Evolutionary conservation across 2,329 filamentous ascomycete genomes (phyloP), one percentile per base, ranked within the genome.

Genomic region (Xylaria polymorpha): DNA sequence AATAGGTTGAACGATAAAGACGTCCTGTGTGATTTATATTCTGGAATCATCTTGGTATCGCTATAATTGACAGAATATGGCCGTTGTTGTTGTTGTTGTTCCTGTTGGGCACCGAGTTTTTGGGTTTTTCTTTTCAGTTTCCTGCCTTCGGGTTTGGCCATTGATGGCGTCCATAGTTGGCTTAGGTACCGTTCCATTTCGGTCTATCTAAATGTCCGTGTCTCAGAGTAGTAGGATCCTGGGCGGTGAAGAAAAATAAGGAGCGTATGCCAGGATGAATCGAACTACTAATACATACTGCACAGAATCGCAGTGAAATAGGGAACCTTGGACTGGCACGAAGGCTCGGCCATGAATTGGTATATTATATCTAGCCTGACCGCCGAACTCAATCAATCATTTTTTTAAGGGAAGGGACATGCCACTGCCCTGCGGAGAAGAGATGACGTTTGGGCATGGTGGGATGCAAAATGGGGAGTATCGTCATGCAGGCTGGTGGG

Each of bases 91-190:
- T 74, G 73, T 61, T 73, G 75, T 37, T 69, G 70, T 14, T 71
- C 71, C 51, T 72, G 72, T 59, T 72, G 73, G 29, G 64, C 63
- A 60, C 73, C 71, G 64, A 76, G 72, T 62, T 79, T 79, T 61
- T 79, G 77, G 37, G 77, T 72, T 67, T 76, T 79, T 61, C 75
- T 72, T 67, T 77, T 74, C 61, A 78, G 71, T 64, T 74, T 78
- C 67, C 76, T 78, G 58, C 75, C 72, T 22, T 78, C 76, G 12
- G 74, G 68, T 64, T 76, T 78, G 10, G 66, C 55, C 46, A 70
- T 68, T 25, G 74, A 72, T 48, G 70, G 69, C 43, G 68, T 25
- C 71, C 69, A 67, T 44, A 75, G 73, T 14, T 73, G 68, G 57
- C 69, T 70, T 43, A 74, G 71, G 48, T 76, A 72, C 61, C 75